phyloP scores from a whole-genome alignment of 179 eudicot genomes.

The Vitellaria paradoxa region DNA sequence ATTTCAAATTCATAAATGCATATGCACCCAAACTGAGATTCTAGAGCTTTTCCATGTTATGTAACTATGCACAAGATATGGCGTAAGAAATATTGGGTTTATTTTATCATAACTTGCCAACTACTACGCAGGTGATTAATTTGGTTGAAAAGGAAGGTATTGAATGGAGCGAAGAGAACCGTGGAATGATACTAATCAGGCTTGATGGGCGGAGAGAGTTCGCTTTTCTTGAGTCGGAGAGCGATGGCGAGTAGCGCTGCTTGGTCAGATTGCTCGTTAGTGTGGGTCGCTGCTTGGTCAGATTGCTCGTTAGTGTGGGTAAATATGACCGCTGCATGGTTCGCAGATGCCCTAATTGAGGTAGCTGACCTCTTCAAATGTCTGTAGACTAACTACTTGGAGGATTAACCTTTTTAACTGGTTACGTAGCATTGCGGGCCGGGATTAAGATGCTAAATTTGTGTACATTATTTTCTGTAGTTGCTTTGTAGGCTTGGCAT shows the following conservation, averaged over 20 bases:
- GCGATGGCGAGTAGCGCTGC: conserved; percentile 46
- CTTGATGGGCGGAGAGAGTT: conserved; percentile 76
- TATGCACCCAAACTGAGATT: too few species aligned
- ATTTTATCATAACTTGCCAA: not conserved
- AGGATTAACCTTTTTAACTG: not conserved
- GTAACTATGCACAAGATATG: too few species aligned
- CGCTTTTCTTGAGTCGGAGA: conserved; percentile 63
- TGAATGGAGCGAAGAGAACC: conserved; percentile 75
- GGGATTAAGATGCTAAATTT: not conserved
- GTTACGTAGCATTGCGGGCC: conserved; percentile 1
- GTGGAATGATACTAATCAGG: conserved; percentile 68
- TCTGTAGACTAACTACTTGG: not conserved
- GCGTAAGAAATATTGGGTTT: not conserved
- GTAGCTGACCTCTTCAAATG: not conserved
- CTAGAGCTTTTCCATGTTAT: too few species aligned
- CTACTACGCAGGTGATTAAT: conserved; percentile 53
- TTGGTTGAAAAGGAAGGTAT: conserved; percentile 66
- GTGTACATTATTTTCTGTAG: not conserved
- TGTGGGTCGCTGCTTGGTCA: not conserved
- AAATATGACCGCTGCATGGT: not conserved
- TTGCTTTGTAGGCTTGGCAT: too few species aligned
- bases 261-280: not conserved
- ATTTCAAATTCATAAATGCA: too few species aligned
- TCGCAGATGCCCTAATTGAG: not conserved
- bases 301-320: not conserved